Evolutionary conservation across 257 asterid genomes (phyloP).

Genomic region (Solanum bulbocastanum): DNA sequence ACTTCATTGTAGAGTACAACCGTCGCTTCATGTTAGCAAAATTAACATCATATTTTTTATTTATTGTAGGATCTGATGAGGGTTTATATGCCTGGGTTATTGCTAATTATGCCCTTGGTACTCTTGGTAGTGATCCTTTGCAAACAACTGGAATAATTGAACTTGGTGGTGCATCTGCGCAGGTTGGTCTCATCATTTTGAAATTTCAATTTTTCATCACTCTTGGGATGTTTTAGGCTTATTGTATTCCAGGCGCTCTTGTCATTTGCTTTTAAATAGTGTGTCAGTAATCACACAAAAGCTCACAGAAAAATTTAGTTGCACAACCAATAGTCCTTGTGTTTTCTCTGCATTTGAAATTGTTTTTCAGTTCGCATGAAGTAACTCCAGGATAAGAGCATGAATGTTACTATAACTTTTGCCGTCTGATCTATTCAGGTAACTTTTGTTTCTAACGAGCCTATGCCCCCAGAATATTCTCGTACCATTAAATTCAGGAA

Average conservation of each 20-base stretch:
- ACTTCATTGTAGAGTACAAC: background rate
- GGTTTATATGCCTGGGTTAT: slow-evolving; percentile 97
- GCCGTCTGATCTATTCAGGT: slow-evolving; percentile 36
- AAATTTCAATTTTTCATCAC: background rate
- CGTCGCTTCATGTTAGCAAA: background rate
- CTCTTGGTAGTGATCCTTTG: slow-evolving; percentile 78
- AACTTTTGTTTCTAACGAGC: slow-evolving; percentile 72
- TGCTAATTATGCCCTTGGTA: slow-evolving; percentile 93
- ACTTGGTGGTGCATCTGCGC: slow-evolving; percentile 99
- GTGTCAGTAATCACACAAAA: background rate
- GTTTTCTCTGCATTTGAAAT: background rate
- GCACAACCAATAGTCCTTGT: background rate
- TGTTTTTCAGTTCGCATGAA: background rate
- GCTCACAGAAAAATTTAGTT: background rate
- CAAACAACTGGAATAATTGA: slow-evolving; percentile 92
- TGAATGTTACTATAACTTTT: background rate
- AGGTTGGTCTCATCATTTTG: slow-evolving; percentile 42
- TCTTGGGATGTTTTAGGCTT: background rate
- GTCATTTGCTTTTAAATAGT: background rate
- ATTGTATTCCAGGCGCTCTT: background rate
- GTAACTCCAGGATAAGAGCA: background rate
- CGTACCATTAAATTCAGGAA: slow-evolving; percentile 57
- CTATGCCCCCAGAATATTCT: slow-evolving; percentile 62
- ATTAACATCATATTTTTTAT: background rate
- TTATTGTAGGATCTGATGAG: slow-evolving; percentile 79